Evolutionary conservation across 73 alveolate species (phyloP), one percentile per base, ranked within the genome.

Genomic region (Stentor coeruleus): DNA sequence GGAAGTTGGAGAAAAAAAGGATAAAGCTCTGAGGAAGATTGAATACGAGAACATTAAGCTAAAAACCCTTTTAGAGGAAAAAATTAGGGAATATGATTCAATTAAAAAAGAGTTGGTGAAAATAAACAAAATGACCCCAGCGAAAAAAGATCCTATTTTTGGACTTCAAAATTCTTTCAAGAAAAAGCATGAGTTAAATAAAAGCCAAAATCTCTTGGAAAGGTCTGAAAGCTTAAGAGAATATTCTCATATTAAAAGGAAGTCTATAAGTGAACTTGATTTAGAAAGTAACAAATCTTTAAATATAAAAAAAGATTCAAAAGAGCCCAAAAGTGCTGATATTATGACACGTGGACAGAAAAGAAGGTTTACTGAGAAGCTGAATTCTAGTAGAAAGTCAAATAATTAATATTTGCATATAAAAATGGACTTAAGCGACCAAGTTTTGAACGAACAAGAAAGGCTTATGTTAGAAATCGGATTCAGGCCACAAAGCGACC

Each of bases 371-470:
- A 49, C 28, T 20, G 20, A 49, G 20, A 49, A 20, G 20, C 20
- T 49, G 6, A 11, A 49, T 11, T 20, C 20, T 49, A 20, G 66
- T 11, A 49, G 66, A 49, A 20, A 49, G 6, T 49, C 20, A 11
- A 49, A 49, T 49, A 49, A 20, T 11, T 49, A 11, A 11, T 49
- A 49, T 11, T 49, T 20, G 6, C 20, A 11, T 49, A 11, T 20
- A 49, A 11, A 49, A 49, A 49, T 49, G 66, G 66, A 49, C n/a
- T n/a, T n/a, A 49, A 49, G 66, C 66, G 66, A 49, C 6, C 66
- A 49, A 49, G 66, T 20, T 49, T 20, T 49, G 20, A 49, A 49
- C 66, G 66, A 49, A 20, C 28, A 6, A 11, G 66, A 49, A 49
- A 6, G 66, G 20, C 6, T 11, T 11, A 20, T 20, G 6, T 20